Conservation (phyloP, 1,139 yeast genomes). For the Pichia kudriavzevii region DNA sequence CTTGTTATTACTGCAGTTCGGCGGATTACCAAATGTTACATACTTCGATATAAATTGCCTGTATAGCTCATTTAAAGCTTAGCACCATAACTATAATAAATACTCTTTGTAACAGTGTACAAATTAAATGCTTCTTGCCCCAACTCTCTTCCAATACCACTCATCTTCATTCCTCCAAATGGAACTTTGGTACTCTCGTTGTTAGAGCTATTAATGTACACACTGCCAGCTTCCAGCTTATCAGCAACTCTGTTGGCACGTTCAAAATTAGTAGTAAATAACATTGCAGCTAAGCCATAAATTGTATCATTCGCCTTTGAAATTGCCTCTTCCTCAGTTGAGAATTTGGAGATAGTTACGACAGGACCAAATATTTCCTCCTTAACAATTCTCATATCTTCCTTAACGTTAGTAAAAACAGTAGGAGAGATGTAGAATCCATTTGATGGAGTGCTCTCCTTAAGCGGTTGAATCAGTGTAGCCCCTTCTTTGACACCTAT, state of each 20-base stretch:
- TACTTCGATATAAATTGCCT: too few species aligned
- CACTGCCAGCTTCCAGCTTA: constrained; percentile 69
- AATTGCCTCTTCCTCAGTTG: constrained; percentile 55
- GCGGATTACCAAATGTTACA: too few species aligned
- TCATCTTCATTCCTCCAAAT: constrained; percentile 75
- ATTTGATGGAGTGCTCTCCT: constrained; percentile 28
- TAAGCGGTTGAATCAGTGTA: constrained; percentile 13
- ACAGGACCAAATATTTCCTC: constrained; percentile 95
- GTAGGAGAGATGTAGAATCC: constrained; percentile 68
- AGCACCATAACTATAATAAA: constrained; percentile 44
- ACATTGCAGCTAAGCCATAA: constrained; percentile 75
- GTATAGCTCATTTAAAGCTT: constrained; percentile 14
- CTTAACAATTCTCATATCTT: constrained; percentile 49
- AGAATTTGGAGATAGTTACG: constrained; percentile 65
- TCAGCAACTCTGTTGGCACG: constrained; percentile 57
- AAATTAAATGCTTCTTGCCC: constrained; percentile 74
- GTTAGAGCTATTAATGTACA: constrained; percentile 81
- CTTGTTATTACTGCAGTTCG: too few species aligned
- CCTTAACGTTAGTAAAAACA: constrained; percentile 54
- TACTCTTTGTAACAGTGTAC: constrained; percentile 69
- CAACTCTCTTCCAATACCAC: constrained; percentile 84
- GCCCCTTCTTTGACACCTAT: constrained; percentile 71
- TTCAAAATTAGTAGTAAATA: constrained; percentile 60
- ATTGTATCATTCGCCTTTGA: constrained; percentile 62
- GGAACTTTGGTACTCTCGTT: constrained; percentile 73